Conservation (phyloP, 805 yeast species). For the Metschnikowia matae region DNA sequence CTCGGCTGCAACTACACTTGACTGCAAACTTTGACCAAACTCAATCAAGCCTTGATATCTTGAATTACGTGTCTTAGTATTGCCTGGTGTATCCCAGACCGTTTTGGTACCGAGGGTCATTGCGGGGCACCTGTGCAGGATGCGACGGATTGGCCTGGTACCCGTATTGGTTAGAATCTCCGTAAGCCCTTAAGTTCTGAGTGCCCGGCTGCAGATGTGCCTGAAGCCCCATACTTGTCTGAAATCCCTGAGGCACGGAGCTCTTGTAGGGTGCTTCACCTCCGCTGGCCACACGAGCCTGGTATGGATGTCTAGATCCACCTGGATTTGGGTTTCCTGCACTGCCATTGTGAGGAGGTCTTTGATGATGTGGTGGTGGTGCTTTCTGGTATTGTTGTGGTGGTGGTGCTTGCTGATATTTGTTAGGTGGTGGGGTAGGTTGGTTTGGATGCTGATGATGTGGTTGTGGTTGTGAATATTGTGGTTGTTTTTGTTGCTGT, state of each 20-base stretch:
- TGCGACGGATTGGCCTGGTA: slow-evolving; percentile 1
- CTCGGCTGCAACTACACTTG: neutral
- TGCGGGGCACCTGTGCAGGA: neutral
- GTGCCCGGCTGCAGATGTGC: slow-evolving; percentile 3
- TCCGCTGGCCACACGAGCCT: slow-evolving; percentile 8
- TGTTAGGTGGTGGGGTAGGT: neutral
- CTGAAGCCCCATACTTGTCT: slow-evolving; percentile 6
- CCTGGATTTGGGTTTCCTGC: neutral
- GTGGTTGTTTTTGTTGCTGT: slow-evolving; percentile 2
- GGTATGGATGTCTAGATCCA: slow-evolving; percentile 3
- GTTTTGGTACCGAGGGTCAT: neutral
- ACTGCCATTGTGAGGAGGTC: neutral
- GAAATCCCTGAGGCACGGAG: slow-evolving; percentile 7
- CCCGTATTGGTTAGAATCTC: slow-evolving; percentile 1
- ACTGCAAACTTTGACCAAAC: no score
- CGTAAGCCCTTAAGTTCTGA: slow-evolving; percentile 3
- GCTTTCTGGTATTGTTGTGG: slow-evolving; percentile 10
- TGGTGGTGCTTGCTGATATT: neutral
- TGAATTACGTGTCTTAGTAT: neutral
- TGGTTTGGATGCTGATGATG: neutral
- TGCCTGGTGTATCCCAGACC: slow-evolving; percentile 4
- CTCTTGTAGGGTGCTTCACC: slow-evolving; percentile 11
- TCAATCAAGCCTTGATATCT: no score
- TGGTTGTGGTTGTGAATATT: neutral
- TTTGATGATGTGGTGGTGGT: neutral